Base-by-base conservation (phyloP, 78 protist species). In the Dictyostelium intermedium region DNA sequence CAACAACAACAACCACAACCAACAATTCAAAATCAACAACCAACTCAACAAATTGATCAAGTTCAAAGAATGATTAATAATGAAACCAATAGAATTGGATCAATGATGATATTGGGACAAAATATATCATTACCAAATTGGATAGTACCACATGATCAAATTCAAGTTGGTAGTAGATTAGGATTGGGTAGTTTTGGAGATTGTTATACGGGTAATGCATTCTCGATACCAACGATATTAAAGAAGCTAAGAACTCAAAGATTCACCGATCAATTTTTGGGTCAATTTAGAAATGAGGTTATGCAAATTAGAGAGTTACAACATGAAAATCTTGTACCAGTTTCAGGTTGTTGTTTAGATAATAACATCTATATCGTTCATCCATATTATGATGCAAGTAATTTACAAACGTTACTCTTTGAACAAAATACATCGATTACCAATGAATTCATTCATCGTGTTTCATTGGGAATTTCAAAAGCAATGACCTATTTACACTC, bases 121-220 rank as follows among this genome's bases (percentile, higher is more conserved):
- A 56, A 56, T 5, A 56, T 56, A 56, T 30, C 63, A 50, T 53
- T 80, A 37, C 50, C 86, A 56, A 35, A 32, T 82, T 80, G 84
- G 84, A 43, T 82, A 27, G 86, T 82, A 34, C 86, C 86, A 82
- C 27, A 82, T 60, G 32, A 30, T 34, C 41, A 70, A 43, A 41
- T 85, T 32, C 82, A 85, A 85, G 20, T 85, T 23, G 78, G 84
- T 27, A 32, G 34, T 25, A 60, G 72, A 18, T 13, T 89, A 4
- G 94, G 94, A 7, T 18, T 47, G n/a, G 87, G 87, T 50, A 89
- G 78, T 34, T 45, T 61, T 60, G 94, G 94, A n/a, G 87, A 89
- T 61, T 89, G 85, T 9, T 80, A 34, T 8, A n/a, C 37, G 1
- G 94, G 87, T 34, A 50, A 60, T 56, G 61, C 85, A 7, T 73